These are phyloP conservation scores for Backusella australiensis DNA, from an alignment of 192 early-diverging fungal genomes.

Conservation along the genomic window DNA sequence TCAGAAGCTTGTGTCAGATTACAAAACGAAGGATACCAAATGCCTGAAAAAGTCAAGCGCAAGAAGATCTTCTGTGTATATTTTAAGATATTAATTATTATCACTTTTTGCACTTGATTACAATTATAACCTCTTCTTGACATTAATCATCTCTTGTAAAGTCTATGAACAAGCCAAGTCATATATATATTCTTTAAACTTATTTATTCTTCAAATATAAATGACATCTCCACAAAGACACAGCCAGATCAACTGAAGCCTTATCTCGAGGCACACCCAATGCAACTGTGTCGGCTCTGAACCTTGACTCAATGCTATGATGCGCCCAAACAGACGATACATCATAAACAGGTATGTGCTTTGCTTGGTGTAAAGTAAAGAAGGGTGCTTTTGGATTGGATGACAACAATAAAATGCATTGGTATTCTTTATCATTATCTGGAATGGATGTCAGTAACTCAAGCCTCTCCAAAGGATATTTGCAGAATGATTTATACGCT, in stretches of 20 bases:
- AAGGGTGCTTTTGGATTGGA: not conserved
- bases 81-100: too few relatives aligned
- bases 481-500: not conserved
- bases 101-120: too few relatives aligned
- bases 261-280: not conserved
- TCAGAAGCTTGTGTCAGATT: too few relatives aligned
- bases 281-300: not conserved
- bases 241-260: conserved; percentile 9
- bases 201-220: not conserved
- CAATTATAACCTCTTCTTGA: too few relatives aligned
- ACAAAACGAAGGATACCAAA: too few relatives aligned
- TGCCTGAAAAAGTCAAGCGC: too few relatives aligned
- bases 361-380: not conserved
- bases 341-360: conserved; percentile 12
- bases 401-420: conserved; percentile 4
- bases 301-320: not conserved
- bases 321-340: not conserved
- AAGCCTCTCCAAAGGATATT: not conserved
- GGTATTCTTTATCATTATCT: not conserved
- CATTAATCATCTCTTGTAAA: too few relatives aligned
- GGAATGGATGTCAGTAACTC: not conserved
- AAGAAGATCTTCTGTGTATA: too few relatives aligned
- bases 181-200: too few relatives aligned
- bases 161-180: too few relatives aligned
- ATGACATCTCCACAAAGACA: conserved; percentile 1